Conservation (phyloP, 345 rosid genomes). For the Noccaea caerulescens region DNA sequence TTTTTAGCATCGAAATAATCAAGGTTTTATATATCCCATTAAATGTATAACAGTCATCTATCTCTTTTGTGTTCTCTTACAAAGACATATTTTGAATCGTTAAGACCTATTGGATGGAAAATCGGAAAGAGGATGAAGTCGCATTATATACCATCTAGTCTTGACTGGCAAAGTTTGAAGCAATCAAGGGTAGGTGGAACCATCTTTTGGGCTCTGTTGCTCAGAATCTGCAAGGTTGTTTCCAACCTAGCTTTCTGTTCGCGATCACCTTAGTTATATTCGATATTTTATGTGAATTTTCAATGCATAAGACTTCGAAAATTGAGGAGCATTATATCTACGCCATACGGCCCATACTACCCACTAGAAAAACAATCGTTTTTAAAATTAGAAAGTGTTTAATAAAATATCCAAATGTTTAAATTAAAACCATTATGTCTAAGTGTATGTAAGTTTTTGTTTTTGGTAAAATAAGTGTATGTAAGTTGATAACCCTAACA, state of each 20-base stretch:
- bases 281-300: conserved; percentile 18
- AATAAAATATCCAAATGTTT: neutral
- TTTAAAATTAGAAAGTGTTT: neutral
- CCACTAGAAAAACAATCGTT: neutral
- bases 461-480: neutral
- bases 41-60: too few species aligned
- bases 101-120: neutral
- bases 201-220: neutral
- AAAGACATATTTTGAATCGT: neutral
- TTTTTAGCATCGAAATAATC: neutral
- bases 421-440: neutral
- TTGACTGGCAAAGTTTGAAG: conserved; percentile 1
- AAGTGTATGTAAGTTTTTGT: neutral
- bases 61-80: too few species aligned
- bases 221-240: conserved; percentile 1
- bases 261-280: neutral
- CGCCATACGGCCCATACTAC: neutral
- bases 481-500: conserved; percentile 13
- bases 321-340: neutral
- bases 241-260: neutral
- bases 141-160: neutral
- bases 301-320: neutral
- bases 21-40: neutral
- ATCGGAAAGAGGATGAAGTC: neutral
- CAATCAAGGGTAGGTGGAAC: too few species aligned